Evolutionary conservation across 2,329 filamentous ascomycete species (phyloP), one percentile per base, ranked within the genome.

Genomic region (Torrubiella hemipterigena): DNA sequence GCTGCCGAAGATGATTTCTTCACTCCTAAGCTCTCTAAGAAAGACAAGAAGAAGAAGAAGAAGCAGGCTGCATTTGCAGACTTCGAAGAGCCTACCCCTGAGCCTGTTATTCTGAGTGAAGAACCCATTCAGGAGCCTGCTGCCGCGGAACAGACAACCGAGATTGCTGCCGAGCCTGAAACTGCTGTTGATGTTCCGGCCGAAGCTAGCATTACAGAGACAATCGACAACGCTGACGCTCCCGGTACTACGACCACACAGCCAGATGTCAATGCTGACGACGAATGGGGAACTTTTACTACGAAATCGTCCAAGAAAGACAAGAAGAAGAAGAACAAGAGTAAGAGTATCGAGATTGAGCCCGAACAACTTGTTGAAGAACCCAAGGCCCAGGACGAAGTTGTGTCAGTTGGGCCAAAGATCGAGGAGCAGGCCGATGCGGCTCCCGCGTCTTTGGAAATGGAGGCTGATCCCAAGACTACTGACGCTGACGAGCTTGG

Each of bases 1-100:
- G 36, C 50, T 47, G 30, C 38, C 38, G 7, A 48, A 44, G 40
- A 49, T 44, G 32, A 43, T 5, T 5, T 24, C 10, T 24, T 14
- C 12, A 24, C 12, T n/a, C 14, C 22, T 12, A 11, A 22, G 26
- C 24, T 35, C 23, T 19, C 28, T 29, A 43, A 47, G 33, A 38
- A 42, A 22, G 36, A 34, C 20, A 45, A 52, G 29, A 50, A 49
- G 38, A 49, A 47, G 30, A 52, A 54, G 39, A 51, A 54, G 42
- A 44, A 43, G 31, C 41, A 42, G 26, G 33, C 32, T 17, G 30
- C 34, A 25, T 25, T 19, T 14, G 27, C 31, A 12, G 23, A 22
- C 3, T 1, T 30, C 23, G 22, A 27, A 7, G 25, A 12, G 27
- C 27, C 19, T 17, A 18, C 20, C 11, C 14, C 17, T 19, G 31